Evolutionary conservation across 192 early-diverging fungal species (phyloP), one percentile per base, ranked within the genome.

Genomic region (Coemansia sp.): DNA sequence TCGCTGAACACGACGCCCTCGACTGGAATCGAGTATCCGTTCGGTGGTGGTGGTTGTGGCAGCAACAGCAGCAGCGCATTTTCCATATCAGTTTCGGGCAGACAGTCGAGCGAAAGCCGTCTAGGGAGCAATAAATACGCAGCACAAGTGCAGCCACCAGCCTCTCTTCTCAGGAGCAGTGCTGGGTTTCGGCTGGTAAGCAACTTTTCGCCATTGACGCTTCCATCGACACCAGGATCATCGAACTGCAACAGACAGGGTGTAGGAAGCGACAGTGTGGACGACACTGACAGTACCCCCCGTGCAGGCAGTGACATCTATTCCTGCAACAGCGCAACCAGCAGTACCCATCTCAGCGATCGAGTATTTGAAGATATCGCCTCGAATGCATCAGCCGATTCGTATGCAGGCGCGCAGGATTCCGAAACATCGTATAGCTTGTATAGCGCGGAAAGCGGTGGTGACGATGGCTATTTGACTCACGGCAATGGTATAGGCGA

Each of bases 201-300:
- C 64, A 79, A 73, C 53, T 70, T 79, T 64, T 79, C 76, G 28
- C 77, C 77, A 40, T 42, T 79, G 31, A 79, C 77, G 5, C 37
- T 79, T n/a, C 61, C 77, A 14, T 79, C 77, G 38, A 67, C 77
- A 17, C 77, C 71, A 4, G 77, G 77, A 3, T 79, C 71, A 10
- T 65, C 57, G 34, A 56, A 20, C 7, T 64, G 50, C 36, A 62
- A 59, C 55, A 53, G 57, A 27, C 67, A 57, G 34, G 3, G 30
- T 54, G 52, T 31, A 17, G 52, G 29, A 8, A 30, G 29, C 29
- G 52, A 54, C n/a, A 13, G 52, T 40, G 61, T 8, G 5, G 14
- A 33, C 17, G 27, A 33, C 6, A 14, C 33, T 19, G 48, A 36
- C 31, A 40, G 41, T 44, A 38, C 27, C 6, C 10, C 9, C 10